Percentiles rank a stretch among this genome's conserved stretches.
phyloP scores from a whole-genome alignment of 257 asterid genomes.

The Forsythia suspensa region DNA sequence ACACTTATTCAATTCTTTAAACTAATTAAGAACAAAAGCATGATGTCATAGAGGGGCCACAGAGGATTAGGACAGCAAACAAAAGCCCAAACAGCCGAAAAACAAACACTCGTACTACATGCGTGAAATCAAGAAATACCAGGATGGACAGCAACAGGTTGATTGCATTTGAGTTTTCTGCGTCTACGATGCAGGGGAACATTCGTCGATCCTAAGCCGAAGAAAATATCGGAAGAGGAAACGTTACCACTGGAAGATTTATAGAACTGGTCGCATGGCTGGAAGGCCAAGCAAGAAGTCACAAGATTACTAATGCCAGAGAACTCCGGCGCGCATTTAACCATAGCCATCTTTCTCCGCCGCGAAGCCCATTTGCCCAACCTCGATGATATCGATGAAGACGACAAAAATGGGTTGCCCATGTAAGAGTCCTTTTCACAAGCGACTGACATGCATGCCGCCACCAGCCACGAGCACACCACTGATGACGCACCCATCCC shows the following conservation, averaged over 20 bases:
- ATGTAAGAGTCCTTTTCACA: slow-evolving; percentile 29
- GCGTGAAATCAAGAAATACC: slow-evolving; percentile 19
- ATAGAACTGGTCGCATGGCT: slow-evolving; percentile 31
- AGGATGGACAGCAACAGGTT: slow-evolving; percentile 12
- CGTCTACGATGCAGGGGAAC: slow-evolving; percentile 21
- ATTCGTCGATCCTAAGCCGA: slow-evolving; percentile 25
- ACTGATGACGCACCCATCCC: slow-evolving; percentile 24
- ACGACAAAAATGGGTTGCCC: neutral
- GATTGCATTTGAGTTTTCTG: slow-evolving; percentile 13
- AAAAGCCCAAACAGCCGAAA: no score
- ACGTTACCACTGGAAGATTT: slow-evolving; percentile 16
- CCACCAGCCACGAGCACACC: slow-evolving; percentile 42
- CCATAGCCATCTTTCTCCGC: slow-evolving; percentile 22
- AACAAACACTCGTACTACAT: no score
- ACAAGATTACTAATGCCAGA: slow-evolving; percentile 25
- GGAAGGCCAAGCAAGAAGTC: slow-evolving; percentile 29
- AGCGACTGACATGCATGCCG: slow-evolving; percentile 50
- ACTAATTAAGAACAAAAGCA: slow-evolving; percentile 1
- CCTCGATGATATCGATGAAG: slow-evolving; percentile 6
- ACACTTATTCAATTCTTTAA: neutral
- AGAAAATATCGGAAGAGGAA: slow-evolving; percentile 28
- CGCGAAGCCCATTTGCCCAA: slow-evolving; percentile 29
- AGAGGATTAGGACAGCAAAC: no score
- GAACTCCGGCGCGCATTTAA: slow-evolving; percentile 15
- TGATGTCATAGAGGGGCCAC: no score